phyloP scores from a whole-genome alignment of 1,284 basidiomycete species.

The Fomitopsis palustris region DNA sequence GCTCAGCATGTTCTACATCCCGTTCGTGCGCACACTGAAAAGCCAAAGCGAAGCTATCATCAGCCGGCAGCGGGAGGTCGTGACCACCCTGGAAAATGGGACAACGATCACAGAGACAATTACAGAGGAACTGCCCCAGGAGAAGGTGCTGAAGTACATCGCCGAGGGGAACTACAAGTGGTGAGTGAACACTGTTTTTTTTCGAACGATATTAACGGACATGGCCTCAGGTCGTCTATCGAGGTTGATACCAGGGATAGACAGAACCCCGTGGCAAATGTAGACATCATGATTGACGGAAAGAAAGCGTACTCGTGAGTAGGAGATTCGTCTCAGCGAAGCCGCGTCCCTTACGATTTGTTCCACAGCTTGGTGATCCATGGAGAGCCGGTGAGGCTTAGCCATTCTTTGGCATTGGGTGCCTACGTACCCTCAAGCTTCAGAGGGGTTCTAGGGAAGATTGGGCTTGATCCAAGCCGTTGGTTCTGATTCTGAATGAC shows the following conservation, averaged over 20 bases:
- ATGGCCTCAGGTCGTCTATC: slow-evolving; percentile 54
- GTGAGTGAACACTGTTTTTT: slow-evolving; percentile 29
- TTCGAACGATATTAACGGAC: neutral
- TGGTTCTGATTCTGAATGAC: slow-evolving; percentile 52
- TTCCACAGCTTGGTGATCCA: slow-evolving; percentile 40
- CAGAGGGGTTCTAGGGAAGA: slow-evolving; percentile 48
- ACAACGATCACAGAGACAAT: slow-evolving; percentile 13
- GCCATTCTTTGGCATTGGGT: slow-evolving; percentile 43
- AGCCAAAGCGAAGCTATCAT: slow-evolving; percentile 41
- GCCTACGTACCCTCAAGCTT: slow-evolving; percentile 47
- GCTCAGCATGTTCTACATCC: slow-evolving; percentile 72
- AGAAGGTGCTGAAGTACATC: slow-evolving; percentile 64
- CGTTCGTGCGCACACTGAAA: slow-evolving; percentile 49
- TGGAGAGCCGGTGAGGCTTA: slow-evolving; percentile 46
- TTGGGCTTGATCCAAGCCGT: slow-evolving; percentile 49
- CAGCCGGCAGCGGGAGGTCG: slow-evolving; percentile 27
- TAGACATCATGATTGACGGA: slow-evolving; percentile 68
- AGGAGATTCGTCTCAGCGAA: neutral
- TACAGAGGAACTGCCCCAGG: slow-evolving; percentile 46
- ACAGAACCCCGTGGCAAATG: slow-evolving; percentile 48
- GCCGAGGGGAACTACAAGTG: slow-evolving; percentile 63
- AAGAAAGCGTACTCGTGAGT: slow-evolving; percentile 54
- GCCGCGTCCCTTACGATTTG: neutral
- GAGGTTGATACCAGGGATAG: slow-evolving; percentile 69
- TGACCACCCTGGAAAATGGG: slow-evolving; percentile 18